Conservation (phyloP, 108 stramenopile species). For the Cyclotella sp. region DNA sequence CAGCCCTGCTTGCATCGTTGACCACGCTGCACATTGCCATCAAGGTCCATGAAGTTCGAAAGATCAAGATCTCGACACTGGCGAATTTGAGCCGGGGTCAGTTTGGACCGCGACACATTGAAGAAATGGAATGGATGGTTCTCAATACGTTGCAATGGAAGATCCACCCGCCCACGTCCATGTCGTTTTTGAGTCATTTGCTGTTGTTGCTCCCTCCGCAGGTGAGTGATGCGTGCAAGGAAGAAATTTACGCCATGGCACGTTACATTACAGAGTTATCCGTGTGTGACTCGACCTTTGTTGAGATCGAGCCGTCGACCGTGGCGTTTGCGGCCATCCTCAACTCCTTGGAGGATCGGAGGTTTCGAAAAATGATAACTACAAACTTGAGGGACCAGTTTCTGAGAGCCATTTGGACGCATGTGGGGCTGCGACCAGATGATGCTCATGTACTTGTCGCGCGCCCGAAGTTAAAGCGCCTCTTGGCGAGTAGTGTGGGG, state of each 20-base stretch:
- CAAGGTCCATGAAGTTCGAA: slow-evolving; percentile 73
- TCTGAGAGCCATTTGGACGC: slow-evolving; percentile 35
- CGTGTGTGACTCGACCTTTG: slow-evolving; percentile 75
- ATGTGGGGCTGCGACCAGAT: slow-evolving; percentile 34
- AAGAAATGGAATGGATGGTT: slow-evolving; percentile 79
- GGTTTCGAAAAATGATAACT: slow-evolving; percentile 28
- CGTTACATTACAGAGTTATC: slow-evolving; percentile 73
- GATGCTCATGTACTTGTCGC: slow-evolving; percentile 38
- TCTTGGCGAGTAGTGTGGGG: slow-evolving; percentile 39
- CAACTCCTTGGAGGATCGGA: slow-evolving; percentile 60
- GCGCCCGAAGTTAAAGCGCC: slow-evolving; percentile 35
- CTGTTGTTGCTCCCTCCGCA: slow-evolving; percentile 60
- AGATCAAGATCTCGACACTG: slow-evolving; percentile 69
- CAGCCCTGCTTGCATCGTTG: slow-evolving; percentile 68
- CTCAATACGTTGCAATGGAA: slow-evolving; percentile 64
- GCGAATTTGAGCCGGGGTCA: slow-evolving; percentile 77
- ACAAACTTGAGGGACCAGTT: slow-evolving; percentile 35
- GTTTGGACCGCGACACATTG: slow-evolving; percentile 68
- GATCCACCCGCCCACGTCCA: slow-evolving; percentile 76
- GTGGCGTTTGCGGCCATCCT: slow-evolving; percentile 74
- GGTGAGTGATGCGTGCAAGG: slow-evolving; percentile 54
- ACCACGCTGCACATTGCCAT: slow-evolving; percentile 81
- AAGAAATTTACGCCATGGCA: slow-evolving; percentile 72
- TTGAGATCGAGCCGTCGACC: slow-evolving; percentile 55
- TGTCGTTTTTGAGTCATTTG: slow-evolving; percentile 65